Percentiles rank a stretch among this genome's conserved stretches.
These are phyloP conservation scores for Galerina sulciceps DNA, from an alignment of 768 basidiomycete genomes.

Conservation along the genomic window DNA sequence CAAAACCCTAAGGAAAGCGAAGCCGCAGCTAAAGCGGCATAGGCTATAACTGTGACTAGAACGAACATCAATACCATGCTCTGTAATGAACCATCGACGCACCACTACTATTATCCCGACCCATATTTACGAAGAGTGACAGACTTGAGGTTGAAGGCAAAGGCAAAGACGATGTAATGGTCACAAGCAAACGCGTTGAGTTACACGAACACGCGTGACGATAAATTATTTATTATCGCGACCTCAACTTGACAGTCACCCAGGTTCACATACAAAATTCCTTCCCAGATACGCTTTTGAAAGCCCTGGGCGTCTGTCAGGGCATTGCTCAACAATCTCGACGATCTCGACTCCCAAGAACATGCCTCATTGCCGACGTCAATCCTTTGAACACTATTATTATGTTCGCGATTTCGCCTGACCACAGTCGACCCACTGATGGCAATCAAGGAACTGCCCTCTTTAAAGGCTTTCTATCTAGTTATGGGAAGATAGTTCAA, in stretches of 20 bases:
- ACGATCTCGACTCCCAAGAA: too few species aligned
- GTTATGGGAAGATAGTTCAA: neutral
- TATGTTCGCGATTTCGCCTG: constrained; percentile 5
- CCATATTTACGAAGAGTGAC: constrained; percentile 13
- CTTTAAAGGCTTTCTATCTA: neutral
- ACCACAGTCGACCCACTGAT: neutral
- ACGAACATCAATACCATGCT: neutral
- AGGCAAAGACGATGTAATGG: neutral
- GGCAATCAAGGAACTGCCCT: neutral
- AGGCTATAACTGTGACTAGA: constrained; percentile 24
- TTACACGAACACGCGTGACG: neutral
- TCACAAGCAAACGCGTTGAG: constrained; percentile 1
- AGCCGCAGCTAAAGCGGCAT: constrained; percentile 32
- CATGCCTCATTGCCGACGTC: neutral
- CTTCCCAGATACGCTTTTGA: too few species aligned
- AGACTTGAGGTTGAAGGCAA: neutral
- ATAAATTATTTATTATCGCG: neutral
- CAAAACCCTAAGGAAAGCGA: constrained; percentile 48
- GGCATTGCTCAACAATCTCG: too few species aligned
- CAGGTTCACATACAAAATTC: too few species aligned
- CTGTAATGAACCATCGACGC: neutral
- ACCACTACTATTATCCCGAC: constrained; percentile 22
- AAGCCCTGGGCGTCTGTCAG: too few species aligned
- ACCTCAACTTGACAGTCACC: neutral
- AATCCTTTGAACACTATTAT: neutral